Percentiles rank a stretch among this genome's conserved stretches.
Conservation (phyloP, 2,329 filamentous ascomycete genomes). For the Colletotrichum sidae region DNA sequence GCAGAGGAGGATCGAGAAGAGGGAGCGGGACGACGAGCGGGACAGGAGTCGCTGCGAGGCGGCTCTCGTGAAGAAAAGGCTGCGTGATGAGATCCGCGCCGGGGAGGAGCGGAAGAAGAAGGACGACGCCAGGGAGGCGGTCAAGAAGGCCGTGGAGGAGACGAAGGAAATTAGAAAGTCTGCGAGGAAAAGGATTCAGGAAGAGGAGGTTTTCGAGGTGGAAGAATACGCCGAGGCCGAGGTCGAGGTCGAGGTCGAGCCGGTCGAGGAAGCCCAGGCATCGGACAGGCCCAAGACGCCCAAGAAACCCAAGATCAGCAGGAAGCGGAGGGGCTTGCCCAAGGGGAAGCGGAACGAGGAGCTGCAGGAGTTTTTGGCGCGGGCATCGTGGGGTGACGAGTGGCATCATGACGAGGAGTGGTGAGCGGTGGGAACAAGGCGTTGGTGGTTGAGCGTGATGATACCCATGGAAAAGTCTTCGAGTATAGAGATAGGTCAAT, state of each 20-base stretch:
- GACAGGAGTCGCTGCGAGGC: not conserved
- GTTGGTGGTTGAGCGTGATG: too few relatives aligned
- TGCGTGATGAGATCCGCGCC: not conserved
- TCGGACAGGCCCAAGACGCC: not conserved
- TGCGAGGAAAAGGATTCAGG: constrained; percentile 8
- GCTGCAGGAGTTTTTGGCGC: too few relatives aligned
- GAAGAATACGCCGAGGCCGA: not conserved
- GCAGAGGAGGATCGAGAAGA: not conserved
- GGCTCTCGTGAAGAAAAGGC: constrained; percentile 3
- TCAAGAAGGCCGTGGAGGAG: not conserved
- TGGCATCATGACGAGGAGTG: too few relatives aligned
- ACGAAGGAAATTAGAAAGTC: constrained; percentile 2
- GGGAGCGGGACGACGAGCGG: not conserved
- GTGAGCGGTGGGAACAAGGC: too few relatives aligned
- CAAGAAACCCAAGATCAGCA: too few relatives aligned
- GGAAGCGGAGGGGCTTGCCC: too few relatives aligned
- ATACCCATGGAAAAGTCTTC: too few relatives aligned
- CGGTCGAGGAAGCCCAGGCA: not conserved
- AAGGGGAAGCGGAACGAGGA: too few relatives aligned
- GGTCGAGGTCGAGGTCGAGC: not conserved
- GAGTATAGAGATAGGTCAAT: too few relatives aligned
- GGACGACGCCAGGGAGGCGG: not conserved
- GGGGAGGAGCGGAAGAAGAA: constrained; percentile 7
- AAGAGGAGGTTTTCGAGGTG: not conserved
- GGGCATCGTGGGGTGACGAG: too few relatives aligned